Percentiles rank a stretch among this genome's conserved stretches.
Conservation (phyloP, 257 asterid genomes). For the Solanum piurae region DNA sequence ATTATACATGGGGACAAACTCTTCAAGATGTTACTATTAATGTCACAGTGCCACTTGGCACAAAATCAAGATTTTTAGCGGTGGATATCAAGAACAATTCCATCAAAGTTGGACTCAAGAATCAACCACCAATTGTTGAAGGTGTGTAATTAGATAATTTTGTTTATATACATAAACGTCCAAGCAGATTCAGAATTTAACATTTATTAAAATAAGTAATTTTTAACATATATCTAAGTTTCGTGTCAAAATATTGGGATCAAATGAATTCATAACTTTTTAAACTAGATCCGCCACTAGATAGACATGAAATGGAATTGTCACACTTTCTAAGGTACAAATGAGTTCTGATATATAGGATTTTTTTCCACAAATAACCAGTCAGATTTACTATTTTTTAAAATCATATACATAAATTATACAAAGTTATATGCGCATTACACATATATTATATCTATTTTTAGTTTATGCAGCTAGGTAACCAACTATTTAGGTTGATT, state of each 20-base stretch:
- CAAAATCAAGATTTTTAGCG: constrained; percentile 24
- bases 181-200: not conserved
- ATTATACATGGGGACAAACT: constrained; percentile 67
- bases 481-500: no score
- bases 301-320: not conserved
- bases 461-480: not conserved
- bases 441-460: no score
- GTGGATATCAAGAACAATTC: constrained; percentile 29
- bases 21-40: constrained; percentile 60
- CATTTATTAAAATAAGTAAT: rapidly evolving
- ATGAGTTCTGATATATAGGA: no score
- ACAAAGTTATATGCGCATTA: not conserved
- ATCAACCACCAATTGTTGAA: constrained; percentile 31
- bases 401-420: no score
- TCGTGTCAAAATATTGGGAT: not conserved
- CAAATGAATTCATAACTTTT: not conserved
- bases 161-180: not conserved
- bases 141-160: not conserved
- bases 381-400: no score
- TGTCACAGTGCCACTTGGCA: constrained; percentile 50
- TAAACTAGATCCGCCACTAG: not conserved
- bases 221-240: not conserved
- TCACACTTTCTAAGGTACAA: not conserved
- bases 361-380: no score
- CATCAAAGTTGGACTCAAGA: constrained; percentile 33